Conservation (phyloP, 2,329 filamentous ascomycete species). For the Ophioceras dolichostomum region DNA sequence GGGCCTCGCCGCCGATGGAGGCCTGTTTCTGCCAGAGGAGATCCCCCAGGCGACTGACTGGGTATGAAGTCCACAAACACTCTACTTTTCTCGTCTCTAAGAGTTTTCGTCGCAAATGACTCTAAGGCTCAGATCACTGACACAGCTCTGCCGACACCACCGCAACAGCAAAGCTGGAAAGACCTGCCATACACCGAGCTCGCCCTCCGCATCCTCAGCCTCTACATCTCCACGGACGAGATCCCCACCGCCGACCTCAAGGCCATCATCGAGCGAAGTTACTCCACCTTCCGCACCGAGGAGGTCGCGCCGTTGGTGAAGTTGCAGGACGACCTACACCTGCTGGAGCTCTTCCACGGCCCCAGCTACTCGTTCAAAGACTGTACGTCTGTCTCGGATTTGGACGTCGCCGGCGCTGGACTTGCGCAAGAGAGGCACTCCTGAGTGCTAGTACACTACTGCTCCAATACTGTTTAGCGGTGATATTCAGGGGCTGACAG, state of each 20-base stretch:
- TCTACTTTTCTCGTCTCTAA: not conserved
- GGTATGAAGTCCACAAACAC: slow-evolving; percentile 22
- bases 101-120: slow-evolving; percentile 12
- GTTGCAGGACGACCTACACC: slow-evolving; percentile 67
- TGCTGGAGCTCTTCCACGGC: slow-evolving; percentile 93
- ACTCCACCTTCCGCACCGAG: slow-evolving; percentile 73
- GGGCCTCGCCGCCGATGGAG: slow-evolving; percentile 74
- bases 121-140: not conserved
- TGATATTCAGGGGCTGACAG: not conserved
- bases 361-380: slow-evolving; percentile 96
- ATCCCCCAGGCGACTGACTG: slow-evolving; percentile 43
- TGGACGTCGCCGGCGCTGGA: too few relatives aligned
- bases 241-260: slow-evolving; percentile 72
- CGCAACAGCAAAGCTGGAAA: slow-evolving; percentile 54
- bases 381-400: slow-evolving; percentile 36
- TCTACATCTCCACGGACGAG: slow-evolving; percentile 76
- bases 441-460: too few relatives aligned
- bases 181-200: slow-evolving; percentile 70
- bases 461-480: too few relatives aligned
- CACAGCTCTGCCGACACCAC: too few relatives aligned
- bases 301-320: slow-evolving; percentile 70
- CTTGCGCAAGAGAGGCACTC: too few relatives aligned
- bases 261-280: slow-evolving; percentile 72
- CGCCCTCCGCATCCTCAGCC: slow-evolving; percentile 71
- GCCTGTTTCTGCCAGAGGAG: slow-evolving; percentile 78